Evolutionary conservation across 192 early-diverging fungal genomes (phyloP).

Genomic region (Gigaspora rosea): DNA sequence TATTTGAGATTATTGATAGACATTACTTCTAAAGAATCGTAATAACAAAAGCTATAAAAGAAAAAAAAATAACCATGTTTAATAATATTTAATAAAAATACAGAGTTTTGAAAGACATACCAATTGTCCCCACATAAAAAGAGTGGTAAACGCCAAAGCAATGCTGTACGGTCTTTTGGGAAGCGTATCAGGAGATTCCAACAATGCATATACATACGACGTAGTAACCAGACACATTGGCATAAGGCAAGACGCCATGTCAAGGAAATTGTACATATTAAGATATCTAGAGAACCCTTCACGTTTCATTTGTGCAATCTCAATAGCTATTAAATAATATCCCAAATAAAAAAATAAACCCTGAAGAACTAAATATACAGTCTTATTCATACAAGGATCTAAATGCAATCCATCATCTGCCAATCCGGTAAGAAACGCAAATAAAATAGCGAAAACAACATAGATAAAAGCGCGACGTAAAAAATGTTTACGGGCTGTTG

Average conservation of each 20-base stretch:
- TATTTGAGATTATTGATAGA: not conserved
- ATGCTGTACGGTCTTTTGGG: not conserved
- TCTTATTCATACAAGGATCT: not conserved
- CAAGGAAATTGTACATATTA: slow-evolving; percentile 5
- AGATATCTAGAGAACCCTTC: not conserved
- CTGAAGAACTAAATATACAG: not conserved
- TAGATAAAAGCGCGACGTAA: not conserved
- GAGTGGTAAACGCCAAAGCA: not conserved
- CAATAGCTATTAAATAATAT: slow-evolving; percentile 1
- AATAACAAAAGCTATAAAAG: not conserved
- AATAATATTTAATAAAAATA: not conserved
- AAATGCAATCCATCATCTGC: not conserved
- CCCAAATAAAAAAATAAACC: slow-evolving; percentile 1
- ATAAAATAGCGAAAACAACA: not conserved
- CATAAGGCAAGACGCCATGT: not conserved
- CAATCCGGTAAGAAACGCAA: not conserved
- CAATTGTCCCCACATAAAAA: slow-evolving; percentile 17
- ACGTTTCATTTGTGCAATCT: not conserved
- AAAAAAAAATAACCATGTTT: not conserved
- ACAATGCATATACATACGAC: not conserved
- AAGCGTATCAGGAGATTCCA: not conserved
- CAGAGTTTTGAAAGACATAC: not conserved
- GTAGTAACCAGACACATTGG: not conserved
- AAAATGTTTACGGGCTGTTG: not conserved
- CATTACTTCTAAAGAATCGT: not conserved